Evolutionary conservation across 2,329 filamentous ascomycete genomes (phyloP).

Genomic region (Magnaporthiopsis rhizophila): DNA sequence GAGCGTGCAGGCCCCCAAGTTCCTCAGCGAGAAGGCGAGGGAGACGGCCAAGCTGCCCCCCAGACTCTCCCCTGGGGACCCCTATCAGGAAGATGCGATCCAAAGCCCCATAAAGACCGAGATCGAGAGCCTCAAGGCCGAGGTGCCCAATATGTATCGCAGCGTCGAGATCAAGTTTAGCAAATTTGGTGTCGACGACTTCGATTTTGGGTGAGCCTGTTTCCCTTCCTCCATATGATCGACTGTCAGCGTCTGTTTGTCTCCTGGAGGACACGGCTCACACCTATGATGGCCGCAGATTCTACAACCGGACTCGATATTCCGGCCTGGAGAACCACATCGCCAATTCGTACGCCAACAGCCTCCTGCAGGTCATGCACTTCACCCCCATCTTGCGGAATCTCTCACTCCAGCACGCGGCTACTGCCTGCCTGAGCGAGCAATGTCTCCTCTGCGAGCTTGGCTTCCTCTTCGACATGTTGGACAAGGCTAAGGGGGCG

Average conservation of each 20-base stretch:
- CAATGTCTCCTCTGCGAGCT: constrained; percentile 87
- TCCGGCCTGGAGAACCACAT: constrained; percentile 96
- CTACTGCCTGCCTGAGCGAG: constrained; percentile 74
- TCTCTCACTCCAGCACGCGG: constrained; percentile 78
- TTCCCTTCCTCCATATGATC: not conserved
- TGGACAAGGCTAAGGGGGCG: constrained; percentile 87
- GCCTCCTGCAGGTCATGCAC: constrained; percentile 81
- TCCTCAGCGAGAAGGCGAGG: constrained; percentile 86
- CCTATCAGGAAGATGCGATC: not conserved
- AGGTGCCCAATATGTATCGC: constrained; percentile 82
- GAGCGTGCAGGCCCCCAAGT: constrained; percentile 72
- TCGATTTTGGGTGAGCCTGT: constrained; percentile 74
- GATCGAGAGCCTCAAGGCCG: constrained; percentile 66
- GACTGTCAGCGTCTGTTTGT: not conserved
- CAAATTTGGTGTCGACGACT: constrained; percentile 98
- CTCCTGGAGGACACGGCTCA: constrained; percentile 1
- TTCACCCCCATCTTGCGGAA: constrained; percentile 88
- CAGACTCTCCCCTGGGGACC: not conserved
- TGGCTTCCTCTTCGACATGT: constrained; percentile 94
- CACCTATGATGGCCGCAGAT: constrained; percentile 41
- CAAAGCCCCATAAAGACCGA: constrained; percentile 30
- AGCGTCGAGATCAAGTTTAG: constrained; percentile 98
- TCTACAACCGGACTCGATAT: constrained; percentile 88
- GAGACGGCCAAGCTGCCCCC: constrained; percentile 45
- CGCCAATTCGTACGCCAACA: constrained; percentile 91